Base-by-base conservation (phyloP, 2,329 filamentous ascomycete species). In the Aaosphaeria pasadenensis region DNA sequence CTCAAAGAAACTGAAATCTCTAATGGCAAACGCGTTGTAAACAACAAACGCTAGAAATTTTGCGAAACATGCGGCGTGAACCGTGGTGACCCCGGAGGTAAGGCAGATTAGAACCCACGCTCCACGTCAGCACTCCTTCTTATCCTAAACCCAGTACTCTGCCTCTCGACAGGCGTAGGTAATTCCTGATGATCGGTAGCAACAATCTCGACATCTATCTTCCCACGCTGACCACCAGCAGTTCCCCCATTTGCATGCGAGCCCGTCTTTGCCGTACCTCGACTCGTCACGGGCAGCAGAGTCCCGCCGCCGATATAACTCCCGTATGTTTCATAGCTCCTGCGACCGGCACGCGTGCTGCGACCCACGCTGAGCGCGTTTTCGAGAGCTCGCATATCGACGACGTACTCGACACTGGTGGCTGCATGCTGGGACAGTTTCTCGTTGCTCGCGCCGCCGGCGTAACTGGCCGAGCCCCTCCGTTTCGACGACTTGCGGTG, bases 81-180 rank as follows among this genome's bases (percentile, higher is more conserved):
- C 17, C 2, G 17, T 24, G 17, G 17, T 2, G 3, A 24, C 17
- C 17, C 17, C 17, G 3, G 17, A 24, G 17, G 17, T 3, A 24
- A 24, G 17, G 17, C 17, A 24, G 17, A 24, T 24, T 3, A 41
- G 7, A 41, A 9, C 7, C 52, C 55, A 31, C 49, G 51, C 42
- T 68, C 58, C 13, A 66, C 48, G 52, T 70, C 66, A 24, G 42
- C 46, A 52, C 67, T 70, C 7, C 50, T 51, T 6, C 67, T 55
- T 43, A 70, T 64, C 29, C 60, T 55, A 43, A 70, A 70, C 5
- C 67, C 67, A 0, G 67, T 70, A 46, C 59, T 67, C 4, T 58
- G 46, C 39, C 64, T 58, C 46, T 66, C 64, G 4, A 60, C 54
- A 4, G 57, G 55, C 5, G 29, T 30, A 2, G 50, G 52, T 42